These are phyloP conservation scores for Acacia acuminata DNA, from an alignment of 306 rosid species.

Conservation along the genomic window DNA sequence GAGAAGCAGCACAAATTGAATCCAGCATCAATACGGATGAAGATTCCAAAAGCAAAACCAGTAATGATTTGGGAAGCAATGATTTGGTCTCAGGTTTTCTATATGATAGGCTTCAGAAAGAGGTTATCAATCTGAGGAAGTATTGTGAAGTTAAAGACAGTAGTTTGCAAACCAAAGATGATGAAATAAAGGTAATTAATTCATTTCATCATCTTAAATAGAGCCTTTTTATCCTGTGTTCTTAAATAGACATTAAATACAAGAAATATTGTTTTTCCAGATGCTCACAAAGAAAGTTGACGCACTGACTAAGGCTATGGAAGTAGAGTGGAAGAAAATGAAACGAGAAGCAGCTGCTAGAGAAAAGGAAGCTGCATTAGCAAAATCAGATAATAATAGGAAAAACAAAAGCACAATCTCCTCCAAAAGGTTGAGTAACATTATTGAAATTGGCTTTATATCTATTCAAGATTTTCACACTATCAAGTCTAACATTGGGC, in stretches of 20 bases:
- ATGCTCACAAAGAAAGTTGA: slow-evolving; percentile 79
- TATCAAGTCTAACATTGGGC: not conserved
- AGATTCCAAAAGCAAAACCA: slow-evolving; percentile 34
- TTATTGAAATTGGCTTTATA: slow-evolving; percentile 7
- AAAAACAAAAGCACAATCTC: slow-evolving; percentile 52
- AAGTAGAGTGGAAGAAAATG: slow-evolving; percentile 81
- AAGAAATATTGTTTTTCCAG: slow-evolving; percentile 47
- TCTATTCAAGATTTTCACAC: not conserved
- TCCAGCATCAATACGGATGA: slow-evolving; percentile 28
- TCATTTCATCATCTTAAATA: not conserved
- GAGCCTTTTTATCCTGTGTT: not conserved
- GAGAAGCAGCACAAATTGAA: slow-evolving; percentile 35
- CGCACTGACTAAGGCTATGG: slow-evolving; percentile 79
- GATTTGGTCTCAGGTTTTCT: slow-evolving; percentile 88
- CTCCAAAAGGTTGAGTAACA: slow-evolving; percentile 56
- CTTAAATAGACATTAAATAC: slow-evolving; percentile 19
- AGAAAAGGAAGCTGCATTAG: slow-evolving; percentile 72
- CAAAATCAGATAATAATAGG: slow-evolving; percentile 50
- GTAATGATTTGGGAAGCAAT: slow-evolving; percentile 37
- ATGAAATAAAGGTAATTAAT: slow-evolving; percentile 76
- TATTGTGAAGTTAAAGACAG: slow-evolving; percentile 62
- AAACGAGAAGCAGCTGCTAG: slow-evolving; percentile 86
- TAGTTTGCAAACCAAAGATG: slow-evolving; percentile 60
- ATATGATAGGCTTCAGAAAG: slow-evolving; percentile 87
- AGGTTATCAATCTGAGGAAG: slow-evolving; percentile 72